Evolutionary conservation across 768 basidiomycete species (phyloP).

Genomic region (Tulasnella sp.): DNA sequence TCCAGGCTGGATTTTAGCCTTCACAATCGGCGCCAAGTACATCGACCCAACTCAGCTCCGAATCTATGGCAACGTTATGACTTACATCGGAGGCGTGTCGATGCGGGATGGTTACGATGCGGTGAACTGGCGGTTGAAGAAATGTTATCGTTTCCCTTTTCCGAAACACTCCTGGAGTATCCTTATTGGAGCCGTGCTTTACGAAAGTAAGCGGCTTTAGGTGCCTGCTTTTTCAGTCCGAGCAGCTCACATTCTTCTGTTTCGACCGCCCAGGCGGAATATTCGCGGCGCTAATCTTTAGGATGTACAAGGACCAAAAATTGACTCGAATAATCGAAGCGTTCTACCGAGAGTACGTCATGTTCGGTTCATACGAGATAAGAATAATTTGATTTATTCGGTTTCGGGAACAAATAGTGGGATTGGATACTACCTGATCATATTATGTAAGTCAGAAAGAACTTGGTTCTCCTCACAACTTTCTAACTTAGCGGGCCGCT

Average conservation of each 20-base stretch:
- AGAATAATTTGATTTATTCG: neutral
- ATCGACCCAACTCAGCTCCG: neutral
- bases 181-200: neutral
- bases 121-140: neutral
- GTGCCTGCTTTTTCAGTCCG: neutral
- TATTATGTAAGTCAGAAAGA: neutral
- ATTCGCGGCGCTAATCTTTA: neutral
- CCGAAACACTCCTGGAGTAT: neutral
- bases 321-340: neutral
- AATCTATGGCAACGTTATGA: neutral
- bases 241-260: neutral
- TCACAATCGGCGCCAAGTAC: neutral
- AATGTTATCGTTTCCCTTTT: neutral
- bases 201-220: neutral
- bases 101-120: neutral
- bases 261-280: neutral
- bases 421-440: neutral
- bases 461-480: neutral
- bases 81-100: neutral
- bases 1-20: neutral
- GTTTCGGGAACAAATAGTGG: neutral
- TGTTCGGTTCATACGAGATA: neutral
- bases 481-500: neutral
- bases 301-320: neutral
- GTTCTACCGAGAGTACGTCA: constrained; percentile 8